phyloP scores from a whole-genome alignment of 116 monocot genomes.

The Iris pallida region DNA sequence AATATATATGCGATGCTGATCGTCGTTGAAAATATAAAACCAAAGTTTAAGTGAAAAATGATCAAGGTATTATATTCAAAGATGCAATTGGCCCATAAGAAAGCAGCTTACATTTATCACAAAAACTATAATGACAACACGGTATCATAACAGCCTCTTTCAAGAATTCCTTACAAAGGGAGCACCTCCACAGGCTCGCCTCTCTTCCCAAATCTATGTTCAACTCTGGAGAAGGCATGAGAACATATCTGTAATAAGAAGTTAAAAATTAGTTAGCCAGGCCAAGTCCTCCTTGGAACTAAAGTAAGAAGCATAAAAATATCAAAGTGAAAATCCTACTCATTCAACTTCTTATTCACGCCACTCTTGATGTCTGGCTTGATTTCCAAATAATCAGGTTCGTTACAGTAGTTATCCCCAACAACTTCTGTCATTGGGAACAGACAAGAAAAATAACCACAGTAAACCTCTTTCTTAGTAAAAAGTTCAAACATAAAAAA shows the following conservation, averaged over 20 bases:
- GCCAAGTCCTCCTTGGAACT: not conserved
- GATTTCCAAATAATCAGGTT: conserved; percentile 9
- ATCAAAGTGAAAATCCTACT: conserved; percentile 21
- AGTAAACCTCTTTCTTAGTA: not conserved
- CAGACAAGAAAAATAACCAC: not conserved
- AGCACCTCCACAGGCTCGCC: conserved; percentile 62
- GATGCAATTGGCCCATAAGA: not conserved
- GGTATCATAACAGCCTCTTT: conserved; percentile 84
- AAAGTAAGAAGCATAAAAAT: not conserved
- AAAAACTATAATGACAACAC: conserved; percentile 88
- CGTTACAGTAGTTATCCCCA: conserved; percentile 26
- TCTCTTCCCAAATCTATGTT: conserved; percentile 43
- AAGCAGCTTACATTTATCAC: conserved; percentile 59
- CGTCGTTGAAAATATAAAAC: no score
- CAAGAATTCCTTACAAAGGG: conserved; percentile 52
- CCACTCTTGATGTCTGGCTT: conserved; percentile 17
- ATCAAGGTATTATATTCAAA: not conserved
- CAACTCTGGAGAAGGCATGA: conserved; percentile 5
- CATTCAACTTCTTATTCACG: conserved; percentile 18
- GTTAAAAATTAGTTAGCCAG: not conserved
- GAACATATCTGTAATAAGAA: not conserved
- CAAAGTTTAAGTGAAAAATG: no score
- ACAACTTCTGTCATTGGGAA: conserved; percentile 32
- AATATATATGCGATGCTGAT: no score
- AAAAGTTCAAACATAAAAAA: not conserved